Base-by-base conservation (phyloP, 2,329 filamentous ascomycete genomes). In the Diaporthe sp. region DNA sequence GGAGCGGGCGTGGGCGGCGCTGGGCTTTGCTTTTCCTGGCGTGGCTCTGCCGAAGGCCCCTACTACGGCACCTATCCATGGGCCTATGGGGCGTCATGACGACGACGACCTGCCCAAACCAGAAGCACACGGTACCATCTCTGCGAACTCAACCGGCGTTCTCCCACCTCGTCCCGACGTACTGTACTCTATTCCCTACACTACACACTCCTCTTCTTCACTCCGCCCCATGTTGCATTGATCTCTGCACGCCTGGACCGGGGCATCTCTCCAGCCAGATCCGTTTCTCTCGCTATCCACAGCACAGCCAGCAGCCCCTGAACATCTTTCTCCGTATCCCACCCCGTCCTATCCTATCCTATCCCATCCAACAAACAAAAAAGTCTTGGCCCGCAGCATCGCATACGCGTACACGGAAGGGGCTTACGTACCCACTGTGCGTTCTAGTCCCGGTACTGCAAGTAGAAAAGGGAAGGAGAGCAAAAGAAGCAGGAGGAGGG, bases 391-490 rank as follows among this genome's bases (percentile, higher is more conserved):
- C 37, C 42, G 10, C 71, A 73, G 71, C 8, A 63, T 37, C 49
- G 71, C 58, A 44, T 65, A 72, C 75, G 73, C 58, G 51, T 57
- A 75, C 75, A 47, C 47, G 67, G 75, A 75, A 55, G 17, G 17
- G 49, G 75, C 75, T 76, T 76, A 78, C 79, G 78, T 78, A 78
- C 79, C 79, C 79, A 53, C 10, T 78, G 79, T 49, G 76, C 78
- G 74, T 79, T 79, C 79, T 79, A 81, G 80, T 28, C 73, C 61
- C 72, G 76, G 68, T 71, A 74, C 65, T 72, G 75, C 72, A 49
- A 13, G 47, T n/a, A 53, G 73, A 71, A 76, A 72, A 34, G 74
- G 65, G 65, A 68, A 68, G 65, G 65, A 68, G 47, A 37, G 22
- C 3, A n/a, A 61, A 74, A 75, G 72, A 76, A 79, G 77, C 79